Conservation (phyloP, 305 asterid species). For the Solanum aculeatissimum region DNA sequence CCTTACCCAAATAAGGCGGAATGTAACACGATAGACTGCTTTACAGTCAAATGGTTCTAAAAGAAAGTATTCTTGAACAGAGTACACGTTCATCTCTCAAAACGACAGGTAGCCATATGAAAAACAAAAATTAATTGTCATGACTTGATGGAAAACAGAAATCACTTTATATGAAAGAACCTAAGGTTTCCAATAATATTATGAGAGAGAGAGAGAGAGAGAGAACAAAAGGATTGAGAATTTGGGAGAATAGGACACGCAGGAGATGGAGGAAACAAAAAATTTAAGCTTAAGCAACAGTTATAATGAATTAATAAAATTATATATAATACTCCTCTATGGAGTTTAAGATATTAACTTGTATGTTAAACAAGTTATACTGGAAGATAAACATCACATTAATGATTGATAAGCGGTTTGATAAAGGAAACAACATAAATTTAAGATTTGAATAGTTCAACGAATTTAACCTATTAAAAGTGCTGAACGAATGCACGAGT, state of each 20-base stretch:
- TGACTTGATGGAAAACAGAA: neutral
- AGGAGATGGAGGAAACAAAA: neutral
- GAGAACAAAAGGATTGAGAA: neutral
- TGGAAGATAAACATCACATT: neutral
- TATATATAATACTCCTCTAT: neutral
- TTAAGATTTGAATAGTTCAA: neutral
- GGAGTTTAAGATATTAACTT: neutral
- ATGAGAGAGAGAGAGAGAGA: neutral
- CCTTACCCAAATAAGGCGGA: neutral
- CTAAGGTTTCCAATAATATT: neutral
- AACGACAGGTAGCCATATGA: neutral
- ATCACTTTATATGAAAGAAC: neutral
- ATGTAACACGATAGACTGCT: neutral
- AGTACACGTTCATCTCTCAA: neutral
- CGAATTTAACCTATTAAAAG: neutral
- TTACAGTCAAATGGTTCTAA: neutral
- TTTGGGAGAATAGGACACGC: neutral
- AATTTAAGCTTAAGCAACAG: neutral
- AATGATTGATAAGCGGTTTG: neutral
- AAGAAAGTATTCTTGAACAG: neutral
- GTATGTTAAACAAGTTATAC: neutral
- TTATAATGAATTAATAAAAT: neutral
- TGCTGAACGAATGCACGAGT: neutral
- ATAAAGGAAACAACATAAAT: neutral
- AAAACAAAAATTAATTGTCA: neutral